Evolutionary conservation across 345 rosid genomes (phyloP).

Genomic region (Acer negundo): DNA sequence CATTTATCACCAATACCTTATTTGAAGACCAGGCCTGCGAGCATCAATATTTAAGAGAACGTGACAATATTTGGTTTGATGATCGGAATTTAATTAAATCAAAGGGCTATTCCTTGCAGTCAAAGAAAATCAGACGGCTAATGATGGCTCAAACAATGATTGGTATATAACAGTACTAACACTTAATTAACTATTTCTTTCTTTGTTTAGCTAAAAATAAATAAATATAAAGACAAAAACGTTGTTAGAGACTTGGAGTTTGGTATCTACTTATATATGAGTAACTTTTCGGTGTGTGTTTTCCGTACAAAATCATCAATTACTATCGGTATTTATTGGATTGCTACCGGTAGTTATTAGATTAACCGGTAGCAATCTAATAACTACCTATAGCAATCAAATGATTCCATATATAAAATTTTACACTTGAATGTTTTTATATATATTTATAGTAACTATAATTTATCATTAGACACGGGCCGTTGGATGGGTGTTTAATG

Average conservation of each 20-base stretch:
- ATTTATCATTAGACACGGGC: not conserved
- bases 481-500: not conserved
- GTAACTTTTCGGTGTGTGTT: too few relatives aligned
- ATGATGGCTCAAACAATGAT: constrained; percentile 11
- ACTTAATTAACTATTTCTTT: not conserved
- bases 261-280: too few relatives aligned
- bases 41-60: not conserved
- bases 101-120: not conserved
- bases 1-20: not conserved
- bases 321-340: too few relatives aligned
- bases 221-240: not conserved
- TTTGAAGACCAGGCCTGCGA: not conserved
- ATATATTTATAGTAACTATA: not conserved
- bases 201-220: not conserved
- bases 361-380: too few relatives aligned
- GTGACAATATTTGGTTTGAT: constrained; percentile 10
- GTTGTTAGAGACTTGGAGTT: too few relatives aligned
- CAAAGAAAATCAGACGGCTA: not conserved
- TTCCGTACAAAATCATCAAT: too few relatives aligned
- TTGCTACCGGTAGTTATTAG: too few relatives aligned
- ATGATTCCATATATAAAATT: too few relatives aligned
- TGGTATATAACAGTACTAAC: not conserved
- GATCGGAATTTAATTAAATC: not conserved
- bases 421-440: too few relatives aligned
- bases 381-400: too few relatives aligned